Conservation (phyloP, 2,329 filamentous ascomycete species). For the Fusarium temperatum region DNA sequence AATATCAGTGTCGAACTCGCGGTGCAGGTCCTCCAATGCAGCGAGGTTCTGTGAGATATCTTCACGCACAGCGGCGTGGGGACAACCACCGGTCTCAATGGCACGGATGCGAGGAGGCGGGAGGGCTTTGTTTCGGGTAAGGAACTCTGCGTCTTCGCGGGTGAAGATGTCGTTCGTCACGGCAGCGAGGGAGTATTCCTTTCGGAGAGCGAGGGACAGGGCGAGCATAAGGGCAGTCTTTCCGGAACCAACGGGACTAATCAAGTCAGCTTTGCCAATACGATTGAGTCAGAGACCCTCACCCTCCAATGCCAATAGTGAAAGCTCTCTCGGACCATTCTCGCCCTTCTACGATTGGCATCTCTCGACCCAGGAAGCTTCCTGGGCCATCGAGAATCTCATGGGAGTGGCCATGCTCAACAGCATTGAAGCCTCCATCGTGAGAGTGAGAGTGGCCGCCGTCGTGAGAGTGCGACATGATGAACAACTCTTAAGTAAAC, state of each 20-base stretch:
- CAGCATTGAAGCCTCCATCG: constrained; percentile 60
- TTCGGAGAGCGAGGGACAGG: constrained; percentile 84
- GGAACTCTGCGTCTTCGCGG: constrained; percentile 96
- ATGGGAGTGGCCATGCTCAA: constrained; percentile 92
- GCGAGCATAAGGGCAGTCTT: constrained; percentile 98
- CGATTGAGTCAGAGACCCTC: constrained; percentile 43
- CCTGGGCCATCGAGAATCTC: constrained; percentile 95
- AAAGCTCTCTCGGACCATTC: constrained; percentile 91
- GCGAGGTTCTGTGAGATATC: constrained; percentile 95
- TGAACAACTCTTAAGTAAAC: background rate
- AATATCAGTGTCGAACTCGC: constrained; percentile 79
- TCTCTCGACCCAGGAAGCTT: constrained; percentile 87
- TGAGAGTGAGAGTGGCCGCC: constrained; percentile 66
- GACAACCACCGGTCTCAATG: constrained; percentile 97
- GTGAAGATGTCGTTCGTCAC: constrained; percentile 99
- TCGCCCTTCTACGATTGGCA: constrained; percentile 90
- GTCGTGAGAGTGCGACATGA: constrained; percentile 63
- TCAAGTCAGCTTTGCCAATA: background rate
- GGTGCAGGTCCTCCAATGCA: constrained; percentile 88
- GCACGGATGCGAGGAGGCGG: constrained; percentile 86
- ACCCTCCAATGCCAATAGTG: constrained; percentile 98
- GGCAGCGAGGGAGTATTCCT: constrained; percentile 85
- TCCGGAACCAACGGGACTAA: constrained; percentile 91
- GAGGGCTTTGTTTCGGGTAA: constrained; percentile 85
- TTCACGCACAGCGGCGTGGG: constrained; percentile 95